phyloP scores from a whole-genome alignment of 75 land plant genomes.

The Ceratopteris richardii region DNA sequence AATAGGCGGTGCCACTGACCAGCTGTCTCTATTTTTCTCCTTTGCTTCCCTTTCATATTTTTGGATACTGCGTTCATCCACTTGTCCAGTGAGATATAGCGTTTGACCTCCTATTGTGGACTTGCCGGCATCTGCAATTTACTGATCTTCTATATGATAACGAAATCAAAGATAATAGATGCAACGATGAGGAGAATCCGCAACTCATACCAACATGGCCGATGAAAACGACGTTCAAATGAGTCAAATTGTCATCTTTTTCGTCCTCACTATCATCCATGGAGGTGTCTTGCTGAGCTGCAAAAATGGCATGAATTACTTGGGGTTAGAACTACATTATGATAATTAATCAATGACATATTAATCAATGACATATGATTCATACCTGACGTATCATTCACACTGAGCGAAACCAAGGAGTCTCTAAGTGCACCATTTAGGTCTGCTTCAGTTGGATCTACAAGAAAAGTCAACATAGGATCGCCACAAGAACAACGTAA shows the following conservation, averaged over 20 bases:
- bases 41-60: slow-evolving; percentile 99
- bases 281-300: slow-evolving; percentile 14
- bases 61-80: slow-evolving; percentile 98
- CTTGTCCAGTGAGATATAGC: slow-evolving; percentile 79
- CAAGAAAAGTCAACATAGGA: too few relatives aligned
- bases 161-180: too few relatives aligned
- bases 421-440: too few relatives aligned
- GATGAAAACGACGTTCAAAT: slow-evolving; percentile 94
- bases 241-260: slow-evolving; percentile 36
- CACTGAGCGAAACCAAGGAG: too few relatives aligned
- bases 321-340: background rate
- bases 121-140: slow-evolving; percentile 96
- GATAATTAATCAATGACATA: background rate
- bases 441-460: too few relatives aligned
- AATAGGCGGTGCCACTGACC: slow-evolving; percentile 62
- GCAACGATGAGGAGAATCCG: too few relatives aligned
- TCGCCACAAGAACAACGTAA: too few relatives aligned
- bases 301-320: background rate
- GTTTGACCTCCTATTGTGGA: slow-evolving; percentile 98
- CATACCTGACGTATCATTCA: too few relatives aligned
- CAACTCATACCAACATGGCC: slow-evolving; percentile 92
- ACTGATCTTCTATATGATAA: background rate
- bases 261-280: slow-evolving; percentile 29
- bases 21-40: slow-evolving; percentile 97
- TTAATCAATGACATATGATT: too few relatives aligned